phyloP scores from a whole-genome alignment of 495 filamentous ascomycete genomes.

The Lepidopterella palustris region DNA sequence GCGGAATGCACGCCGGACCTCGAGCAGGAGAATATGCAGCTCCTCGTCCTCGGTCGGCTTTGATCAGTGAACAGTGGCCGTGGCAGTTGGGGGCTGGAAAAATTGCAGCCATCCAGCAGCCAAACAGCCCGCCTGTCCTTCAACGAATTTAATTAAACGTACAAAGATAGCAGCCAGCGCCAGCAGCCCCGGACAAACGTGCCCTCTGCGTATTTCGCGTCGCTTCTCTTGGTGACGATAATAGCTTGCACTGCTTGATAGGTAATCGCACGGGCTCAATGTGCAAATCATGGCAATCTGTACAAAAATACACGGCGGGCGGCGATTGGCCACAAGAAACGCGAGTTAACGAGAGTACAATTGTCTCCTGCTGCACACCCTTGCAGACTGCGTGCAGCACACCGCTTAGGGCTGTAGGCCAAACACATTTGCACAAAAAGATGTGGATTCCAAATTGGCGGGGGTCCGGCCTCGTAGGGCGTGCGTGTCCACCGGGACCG shows the following conservation, averaged over 20 bases:
- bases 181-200: background rate
- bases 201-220: background rate
- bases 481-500: conserved; percentile 3
- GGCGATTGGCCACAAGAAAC: background rate
- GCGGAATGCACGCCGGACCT: background rate
- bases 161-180: conserved; percentile 6
- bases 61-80: background rate
- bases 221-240: background rate
- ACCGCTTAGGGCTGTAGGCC: conserved; percentile 14
- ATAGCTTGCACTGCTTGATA: background rate
- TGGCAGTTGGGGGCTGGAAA: background rate
- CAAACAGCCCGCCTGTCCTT: background rate
- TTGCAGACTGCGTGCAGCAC: conserved; percentile 11
- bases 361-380: conserved; percentile 5
- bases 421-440: background rate
- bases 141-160: conserved; percentile 2
- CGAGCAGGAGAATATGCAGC: background rate
- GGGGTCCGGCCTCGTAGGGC: background rate
- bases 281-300: background rate
- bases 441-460: conserved; percentile 9
- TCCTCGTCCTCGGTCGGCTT: background rate
- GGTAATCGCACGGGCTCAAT: background rate
- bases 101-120: too few relatives aligned
- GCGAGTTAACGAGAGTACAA: background rate
- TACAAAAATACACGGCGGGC: background rate